Evolutionary conservation across 2,329 filamentous ascomycete species (phyloP).

Genomic region (Didymella exigua): DNA sequence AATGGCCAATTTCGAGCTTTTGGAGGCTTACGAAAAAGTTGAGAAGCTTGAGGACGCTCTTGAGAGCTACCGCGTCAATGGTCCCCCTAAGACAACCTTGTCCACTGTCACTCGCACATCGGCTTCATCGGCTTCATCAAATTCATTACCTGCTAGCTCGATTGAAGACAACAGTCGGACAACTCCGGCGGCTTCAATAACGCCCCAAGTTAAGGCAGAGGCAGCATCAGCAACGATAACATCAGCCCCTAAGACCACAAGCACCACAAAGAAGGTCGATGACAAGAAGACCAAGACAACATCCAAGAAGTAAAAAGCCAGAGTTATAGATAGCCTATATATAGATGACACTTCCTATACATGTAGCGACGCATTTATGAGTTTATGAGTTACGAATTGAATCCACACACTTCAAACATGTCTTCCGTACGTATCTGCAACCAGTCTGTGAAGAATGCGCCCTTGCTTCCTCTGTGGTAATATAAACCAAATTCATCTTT

Average conservation of each 20-base stretch:
- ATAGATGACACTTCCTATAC: neutral
- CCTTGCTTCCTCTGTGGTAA: too few species aligned
- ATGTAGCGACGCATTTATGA: neutral
- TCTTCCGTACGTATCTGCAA: too few species aligned
- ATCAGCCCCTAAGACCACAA: conserved; percentile 5
- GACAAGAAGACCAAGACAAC: conserved; percentile 8
- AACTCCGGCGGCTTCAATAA: neutral
- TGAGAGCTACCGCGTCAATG: conserved; percentile 35
- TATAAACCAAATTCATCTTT: too few species aligned
- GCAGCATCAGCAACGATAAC: conserved; percentile 7
- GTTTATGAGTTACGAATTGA: neutral
- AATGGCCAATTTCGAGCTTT: conserved; percentile 30
- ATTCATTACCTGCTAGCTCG: neutral
- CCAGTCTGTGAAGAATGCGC: too few species aligned
- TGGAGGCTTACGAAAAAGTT: conserved; percentile 40
- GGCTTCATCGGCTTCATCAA: conserved; percentile 3
- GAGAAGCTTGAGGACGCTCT: conserved; percentile 35
- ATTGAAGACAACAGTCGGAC: neutral
- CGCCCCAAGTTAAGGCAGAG: neutral
- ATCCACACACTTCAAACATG: neutral
- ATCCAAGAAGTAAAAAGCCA: conserved; percentile 4
- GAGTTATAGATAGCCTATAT: too few species aligned
- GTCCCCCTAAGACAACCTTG: conserved; percentile 25
- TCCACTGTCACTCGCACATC: conserved; percentile 16
- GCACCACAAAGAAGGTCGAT: conserved; percentile 10